Conservation (phyloP, 176 grass and related monocot species). For the Oryza brachyantha region DNA sequence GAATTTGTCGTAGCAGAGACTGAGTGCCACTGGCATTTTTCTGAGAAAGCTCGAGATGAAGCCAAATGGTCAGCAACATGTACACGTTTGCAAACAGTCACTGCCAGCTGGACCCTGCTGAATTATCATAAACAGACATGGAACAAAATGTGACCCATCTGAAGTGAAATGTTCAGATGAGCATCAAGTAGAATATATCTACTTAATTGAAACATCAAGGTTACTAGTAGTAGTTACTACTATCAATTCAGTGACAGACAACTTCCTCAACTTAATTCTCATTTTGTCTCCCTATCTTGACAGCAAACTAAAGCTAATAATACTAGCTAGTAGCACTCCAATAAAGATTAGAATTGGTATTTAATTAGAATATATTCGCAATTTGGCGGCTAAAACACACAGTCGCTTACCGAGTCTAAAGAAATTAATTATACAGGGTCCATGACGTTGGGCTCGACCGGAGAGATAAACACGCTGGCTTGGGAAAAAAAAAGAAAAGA, state of each 20-base stretch:
- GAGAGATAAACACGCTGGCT: neutral
- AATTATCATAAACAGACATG: neutral
- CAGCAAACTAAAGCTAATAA: neutral
- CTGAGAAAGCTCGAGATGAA: neutral
- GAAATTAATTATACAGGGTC: neutral
- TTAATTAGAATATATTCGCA: neutral
- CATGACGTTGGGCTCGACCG: neutral
- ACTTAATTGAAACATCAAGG: neutral
- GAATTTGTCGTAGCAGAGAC: neutral
- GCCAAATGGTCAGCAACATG: neutral
- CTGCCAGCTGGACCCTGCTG: neutral
- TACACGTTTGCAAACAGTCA: constrained; percentile 22
- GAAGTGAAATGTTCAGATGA: neutral
- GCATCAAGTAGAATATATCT: neutral
- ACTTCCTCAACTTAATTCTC: neutral
- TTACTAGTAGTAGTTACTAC: neutral
- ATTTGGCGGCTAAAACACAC: constrained; percentile 17
- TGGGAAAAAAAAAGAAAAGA: neutral
- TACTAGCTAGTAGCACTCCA: neutral
- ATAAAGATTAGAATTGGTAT: neutral
- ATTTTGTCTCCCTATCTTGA: neutral
- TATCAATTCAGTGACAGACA: neutral
- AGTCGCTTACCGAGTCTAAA: neutral
- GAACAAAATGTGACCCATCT: neutral
- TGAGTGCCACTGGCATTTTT: neutral